Conservation (phyloP, 2,329 filamentous ascomycete species). For the Aureobasidium namibiae region DNA sequence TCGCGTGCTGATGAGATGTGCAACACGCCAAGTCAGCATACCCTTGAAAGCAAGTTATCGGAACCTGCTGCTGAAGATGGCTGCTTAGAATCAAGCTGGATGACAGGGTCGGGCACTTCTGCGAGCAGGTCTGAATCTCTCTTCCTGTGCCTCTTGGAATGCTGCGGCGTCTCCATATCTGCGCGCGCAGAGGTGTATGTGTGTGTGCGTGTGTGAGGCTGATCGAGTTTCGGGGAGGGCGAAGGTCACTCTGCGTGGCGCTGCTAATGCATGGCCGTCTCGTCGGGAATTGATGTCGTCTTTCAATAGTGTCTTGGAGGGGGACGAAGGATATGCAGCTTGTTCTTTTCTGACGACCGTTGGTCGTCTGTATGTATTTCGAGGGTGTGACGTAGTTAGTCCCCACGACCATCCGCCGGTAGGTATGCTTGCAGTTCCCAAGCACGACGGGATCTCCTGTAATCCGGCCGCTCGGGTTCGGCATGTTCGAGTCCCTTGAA, state of each 20-base stretch:
- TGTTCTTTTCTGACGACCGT: slow-evolving; percentile 7
- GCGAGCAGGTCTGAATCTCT: slow-evolving; percentile 6
- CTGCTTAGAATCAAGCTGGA: neutral
- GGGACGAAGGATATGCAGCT: slow-evolving; percentile 1
- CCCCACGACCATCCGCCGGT: neutral
- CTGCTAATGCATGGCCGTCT: slow-evolving; percentile 8
- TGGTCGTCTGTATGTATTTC: neutral
- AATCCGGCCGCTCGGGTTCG: slow-evolving; percentile 1
- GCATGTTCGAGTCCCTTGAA: neutral
- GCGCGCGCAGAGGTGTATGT: no score
- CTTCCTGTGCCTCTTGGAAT: neutral
- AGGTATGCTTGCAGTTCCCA: slow-evolving; percentile 7
- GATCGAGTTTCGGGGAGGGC: neutral
- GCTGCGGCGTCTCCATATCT: neutral
- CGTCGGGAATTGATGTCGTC: neutral
- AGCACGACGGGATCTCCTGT: slow-evolving; percentile 3
- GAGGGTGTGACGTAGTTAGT: slow-evolving; percentile 4
- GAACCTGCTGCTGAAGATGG: neutral
- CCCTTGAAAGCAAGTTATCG: slow-evolving; percentile 2
- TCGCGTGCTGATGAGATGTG: neutral
- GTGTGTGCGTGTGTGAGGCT: neutral
- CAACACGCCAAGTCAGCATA: neutral
- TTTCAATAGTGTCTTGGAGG: slow-evolving; percentile 9
- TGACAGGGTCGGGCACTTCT: slow-evolving; percentile 5
- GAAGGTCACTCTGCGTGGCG: neutral